Evolutionary conservation across 306 rosid genomes (phyloP), one percentile per base, ranked within the genome.

Genomic region (Herpetospermum pedunculosum): DNA sequence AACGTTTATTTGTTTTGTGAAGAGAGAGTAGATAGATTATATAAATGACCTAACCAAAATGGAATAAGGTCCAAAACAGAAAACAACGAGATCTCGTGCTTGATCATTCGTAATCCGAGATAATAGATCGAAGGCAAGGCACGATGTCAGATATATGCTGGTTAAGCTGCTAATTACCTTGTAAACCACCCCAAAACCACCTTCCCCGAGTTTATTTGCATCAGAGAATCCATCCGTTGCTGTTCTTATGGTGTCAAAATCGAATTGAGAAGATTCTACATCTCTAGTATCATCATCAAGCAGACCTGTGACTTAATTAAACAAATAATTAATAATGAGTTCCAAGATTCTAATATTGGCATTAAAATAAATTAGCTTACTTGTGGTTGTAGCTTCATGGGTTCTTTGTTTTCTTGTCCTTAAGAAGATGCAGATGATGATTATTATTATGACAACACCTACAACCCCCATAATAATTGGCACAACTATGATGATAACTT

Each of bases 101-200:
- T n/a, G n/a, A n/a, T n/a, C n/a, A n/a, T n/a, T n/a, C n/a, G n/a
- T n/a, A n/a, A n/a, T n/a, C n/a, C n/a, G n/a, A n/a, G n/a, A n/a
- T n/a, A n/a, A n/a, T n/a, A n/a, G n/a, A n/a, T n/a, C n/a, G n/a
- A n/a, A n/a, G n/a, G n/a, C n/a, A n/a, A n/a, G n/a, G n/a, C n/a
- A n/a, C n/a, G n/a, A n/a, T n/a, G n/a, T n/a, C n/a, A n/a, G n/a
- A n/a, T n/a, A n/a, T n/a, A n/a, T n/a, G n/a, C n/a, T n/a, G n/a
- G n/a, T n/a, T n/a, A n/a, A n/a, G n/a, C n/a, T n/a, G n/a, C n/a
- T n/a, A n/a, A n/a, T n/a, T 2, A 74, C 77, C 77, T 74, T 74
- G 37, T 74, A 74, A 55, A 74, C 77, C 2, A 3, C 50, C 41
- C 77, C 77, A 57, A 74, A 74, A 1, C 77, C 77, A 3, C 77